Percentiles rank a stretch among this genome's conserved stretches.
These are phyloP conservation scores for Sporothrix mexicana DNA, from an alignment of 2,329 filamentous ascomycete genomes.

Conservation along the genomic window DNA sequence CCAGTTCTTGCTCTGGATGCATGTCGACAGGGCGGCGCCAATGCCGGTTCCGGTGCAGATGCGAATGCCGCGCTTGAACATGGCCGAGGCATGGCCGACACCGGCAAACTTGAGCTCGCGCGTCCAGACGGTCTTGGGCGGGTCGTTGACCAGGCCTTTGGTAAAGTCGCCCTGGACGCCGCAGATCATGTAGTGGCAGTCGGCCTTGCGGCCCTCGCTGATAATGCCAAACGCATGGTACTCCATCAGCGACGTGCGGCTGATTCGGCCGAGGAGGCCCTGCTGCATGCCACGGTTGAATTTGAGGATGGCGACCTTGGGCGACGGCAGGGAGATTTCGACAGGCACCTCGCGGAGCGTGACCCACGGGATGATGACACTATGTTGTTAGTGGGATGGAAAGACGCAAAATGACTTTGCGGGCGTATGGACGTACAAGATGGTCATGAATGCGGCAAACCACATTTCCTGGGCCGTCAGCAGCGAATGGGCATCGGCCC, in stretches of 20 bases:
- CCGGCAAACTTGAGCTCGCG: slow-evolving; percentile 51
- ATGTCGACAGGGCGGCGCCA: slow-evolving; percentile 50
- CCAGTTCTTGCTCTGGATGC: slow-evolving; percentile 50
- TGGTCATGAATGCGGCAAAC: slow-evolving; percentile 51
- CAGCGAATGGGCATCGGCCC: slow-evolving; percentile 44
- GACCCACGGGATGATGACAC: slow-evolving; percentile 49
- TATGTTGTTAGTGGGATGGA: slow-evolving; percentile 40
- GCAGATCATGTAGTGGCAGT: slow-evolving; percentile 51
- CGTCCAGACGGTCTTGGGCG: slow-evolving; percentile 50
- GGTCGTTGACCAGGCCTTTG: slow-evolving; percentile 47
- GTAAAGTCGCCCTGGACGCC: slow-evolving; percentile 53
- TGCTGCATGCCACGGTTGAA: slow-evolving; percentile 52
- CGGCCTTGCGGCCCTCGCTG: slow-evolving; percentile 47
- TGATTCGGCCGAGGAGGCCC: slow-evolving; percentile 50
- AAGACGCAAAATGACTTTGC: too few relatives aligned
- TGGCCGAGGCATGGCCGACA: slow-evolving; percentile 51
- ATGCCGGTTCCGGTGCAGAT: slow-evolving; percentile 52
- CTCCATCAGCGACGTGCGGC: slow-evolving; percentile 51
- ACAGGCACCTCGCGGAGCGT: slow-evolving; percentile 50
- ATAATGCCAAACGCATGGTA: slow-evolving; percentile 53
- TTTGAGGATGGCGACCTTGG: slow-evolving; percentile 49
- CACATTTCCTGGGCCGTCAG: slow-evolving; percentile 49
- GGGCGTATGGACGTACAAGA: slow-evolving; percentile 49
- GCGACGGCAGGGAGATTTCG: slow-evolving; percentile 48
- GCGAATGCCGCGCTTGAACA: slow-evolving; percentile 51